These are phyloP conservation scores for Litsea cubeba DNA, from an alignment of 164 flowering plant species.

Conservation along the genomic window DNA sequence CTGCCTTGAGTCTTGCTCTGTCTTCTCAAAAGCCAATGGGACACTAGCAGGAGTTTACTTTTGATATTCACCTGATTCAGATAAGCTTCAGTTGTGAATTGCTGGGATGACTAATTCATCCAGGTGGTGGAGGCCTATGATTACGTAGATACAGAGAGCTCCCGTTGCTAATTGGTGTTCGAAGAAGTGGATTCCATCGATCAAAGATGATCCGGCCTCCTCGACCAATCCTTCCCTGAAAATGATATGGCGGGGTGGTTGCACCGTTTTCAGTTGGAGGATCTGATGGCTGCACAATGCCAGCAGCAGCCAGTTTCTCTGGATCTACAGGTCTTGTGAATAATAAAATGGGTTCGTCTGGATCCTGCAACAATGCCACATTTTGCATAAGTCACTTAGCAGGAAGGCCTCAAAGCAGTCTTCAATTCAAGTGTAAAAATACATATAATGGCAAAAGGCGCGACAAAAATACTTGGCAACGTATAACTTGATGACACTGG, in stretches of 20 bases:
- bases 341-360: constrained; percentile 68
- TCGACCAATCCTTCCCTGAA: constrained; percentile 84
- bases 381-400: background rate
- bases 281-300: constrained; percentile 63
- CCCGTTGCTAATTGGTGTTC: constrained; percentile 44
- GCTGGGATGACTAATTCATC: constrained; percentile 9
- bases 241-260: constrained; percentile 30
- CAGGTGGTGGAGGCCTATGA: constrained; percentile 34
- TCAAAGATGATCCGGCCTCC: constrained; percentile 93
- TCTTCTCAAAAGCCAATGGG: constrained; percentile 3
- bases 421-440: background rate
- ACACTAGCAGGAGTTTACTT: background rate
- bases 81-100: background rate
- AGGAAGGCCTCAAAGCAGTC: background rate
- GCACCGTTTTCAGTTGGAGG: constrained; percentile 31
- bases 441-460: background rate
- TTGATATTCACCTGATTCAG: constrained; percentile 3
- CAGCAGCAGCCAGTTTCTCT: constrained; percentile 72
- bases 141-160: constrained; percentile 36
- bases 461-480: background rate
- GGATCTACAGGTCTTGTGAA: constrained; percentile 80
- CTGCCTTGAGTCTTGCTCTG: constrained; percentile 4
- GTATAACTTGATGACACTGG: background rate
- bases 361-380: constrained; percentile 59
- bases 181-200: constrained; percentile 78